Conservation (phyloP, 176 grass and related monocot species). For the Urochloa ruziziensis region DNA sequence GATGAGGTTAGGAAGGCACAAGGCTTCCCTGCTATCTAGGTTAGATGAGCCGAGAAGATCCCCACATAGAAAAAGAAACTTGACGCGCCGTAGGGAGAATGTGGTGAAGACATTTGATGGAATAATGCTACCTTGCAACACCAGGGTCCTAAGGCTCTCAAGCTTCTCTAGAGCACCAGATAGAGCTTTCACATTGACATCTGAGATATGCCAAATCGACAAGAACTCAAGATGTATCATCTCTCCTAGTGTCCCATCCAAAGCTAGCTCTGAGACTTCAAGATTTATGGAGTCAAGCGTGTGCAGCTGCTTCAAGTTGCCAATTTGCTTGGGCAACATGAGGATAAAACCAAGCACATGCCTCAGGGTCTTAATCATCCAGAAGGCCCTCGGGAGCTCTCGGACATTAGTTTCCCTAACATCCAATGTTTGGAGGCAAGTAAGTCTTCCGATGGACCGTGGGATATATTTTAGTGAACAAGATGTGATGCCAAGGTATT, state of each 20-base stretch:
- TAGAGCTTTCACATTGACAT: not conserved
- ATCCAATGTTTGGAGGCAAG: constrained; percentile 2
- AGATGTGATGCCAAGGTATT: constrained; percentile 9
- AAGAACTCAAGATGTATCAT: constrained; percentile 7
- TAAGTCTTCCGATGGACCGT: not conserved
- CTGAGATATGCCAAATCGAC: not conserved
- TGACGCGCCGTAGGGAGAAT: not conserved
- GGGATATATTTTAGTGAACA: not conserved
- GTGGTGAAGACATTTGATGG: constrained; percentile 7
- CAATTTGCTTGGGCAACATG: not conserved
- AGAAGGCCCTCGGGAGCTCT: not conserved
- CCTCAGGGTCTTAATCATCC: constrained; percentile 19
- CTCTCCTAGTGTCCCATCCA: not conserved
- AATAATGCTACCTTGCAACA: not conserved
- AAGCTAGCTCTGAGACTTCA: not conserved
- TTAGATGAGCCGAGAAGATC: not conserved
- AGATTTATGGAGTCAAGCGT: constrained; percentile 26
- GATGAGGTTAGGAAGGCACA: constrained; percentile 23
- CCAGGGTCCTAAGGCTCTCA: not conserved
- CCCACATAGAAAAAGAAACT: constrained; percentile 3
- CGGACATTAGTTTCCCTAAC: constrained; percentile 2
- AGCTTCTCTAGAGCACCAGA: not conserved
- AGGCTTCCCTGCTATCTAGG: not conserved
- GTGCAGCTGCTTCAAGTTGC: not conserved
- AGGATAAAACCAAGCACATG: constrained; percentile 29